Evolutionary conservation across 164 flowering plant genomes (phyloP), one percentile per base, ranked within the genome.

Genomic region (Paratinospora sagittata): DNA sequence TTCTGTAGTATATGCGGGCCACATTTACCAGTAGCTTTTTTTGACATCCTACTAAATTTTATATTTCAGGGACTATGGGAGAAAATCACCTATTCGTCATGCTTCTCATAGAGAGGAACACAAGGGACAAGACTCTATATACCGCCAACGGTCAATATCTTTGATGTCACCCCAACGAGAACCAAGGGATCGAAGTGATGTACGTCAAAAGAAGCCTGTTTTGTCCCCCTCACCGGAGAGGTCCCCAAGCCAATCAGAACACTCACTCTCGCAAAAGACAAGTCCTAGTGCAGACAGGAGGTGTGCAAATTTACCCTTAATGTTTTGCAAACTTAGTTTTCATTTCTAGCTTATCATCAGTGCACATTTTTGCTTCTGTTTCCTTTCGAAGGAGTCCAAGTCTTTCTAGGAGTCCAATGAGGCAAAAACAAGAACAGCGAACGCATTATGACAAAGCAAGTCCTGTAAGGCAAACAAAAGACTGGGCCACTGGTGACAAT

Each of bases 101-200:
- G 60, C 80, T 78, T 39, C 76, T 58, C 76, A 69, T 24, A 70
- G 71, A 43, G 80, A 77, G 66, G 76, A 72, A 37, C 77, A 61
- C 73, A 77, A 69, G 65, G 83, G 72, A 61, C 23, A 47, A 13
- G 81, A 73, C 23, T 58, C 77, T 66, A 36, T 65, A 26, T 68
- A 79, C 0, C 79, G 45, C 30, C 80, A 65, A 67, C 76, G 81
- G 27, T 75, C 79, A 47, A 81, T 80, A 66, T 78, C 90, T 68
- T 27, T 82, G 77, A 80, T 86, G 75, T 89, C 93, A 63, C 87
- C 88, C 27, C 88, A 80, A 63, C 82, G 83, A 71, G 90, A 85
- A 67, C 57, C 68, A 16, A 73, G 63, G 69, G 70, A 71, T 62
- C 66, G 19, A 30, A 72, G 61, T 23, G 76, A 76, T 71, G 69